Percentiles rank a stretch among this genome's conserved stretches.
phyloP scores from a whole-genome alignment of 208 protist species.

The Wallacemonas rigidus region DNA sequence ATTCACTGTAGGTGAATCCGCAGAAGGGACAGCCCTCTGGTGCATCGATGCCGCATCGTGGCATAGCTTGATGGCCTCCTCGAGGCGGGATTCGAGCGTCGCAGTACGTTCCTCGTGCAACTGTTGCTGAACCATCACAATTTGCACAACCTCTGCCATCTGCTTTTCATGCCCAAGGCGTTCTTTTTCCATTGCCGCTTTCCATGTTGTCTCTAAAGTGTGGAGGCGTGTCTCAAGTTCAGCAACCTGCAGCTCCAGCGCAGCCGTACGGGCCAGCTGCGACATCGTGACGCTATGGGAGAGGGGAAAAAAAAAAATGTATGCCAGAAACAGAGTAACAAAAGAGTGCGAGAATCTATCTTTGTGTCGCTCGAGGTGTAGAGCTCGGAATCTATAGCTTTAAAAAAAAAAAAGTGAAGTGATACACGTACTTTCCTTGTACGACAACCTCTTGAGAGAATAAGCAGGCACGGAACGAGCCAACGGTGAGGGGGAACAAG shows the following conservation, averaged over 20 bases:
- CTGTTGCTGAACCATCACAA: constrained; percentile 44
- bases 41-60: constrained; percentile 1
- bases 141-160: constrained; percentile 45
- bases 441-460: neutral
- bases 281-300: neutral
- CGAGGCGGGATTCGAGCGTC: constrained; percentile 28
- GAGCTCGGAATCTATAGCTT: too few relatives aligned
- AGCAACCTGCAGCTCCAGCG: constrained; percentile 35
- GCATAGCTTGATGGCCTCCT: constrained; percentile 13
- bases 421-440: neutral
- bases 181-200: neutral
- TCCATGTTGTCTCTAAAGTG: constrained; percentile 30
- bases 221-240: constrained; percentile 29
- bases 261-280: constrained; percentile 26
- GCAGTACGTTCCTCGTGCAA: constrained; percentile 37
- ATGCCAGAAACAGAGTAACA: constrained; percentile 15
- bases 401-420: constrained; percentile 13
- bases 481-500: too few relatives aligned
- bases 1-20: too few relatives aligned
- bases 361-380: neutral
- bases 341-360: neutral
- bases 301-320: neutral
- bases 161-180: constrained; percentile 21
- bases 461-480: too few relatives aligned
- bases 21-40: neutral